phyloP scores from a whole-genome alignment of 495 filamentous ascomycete genomes.

The Penicillium paradoxum region DNA sequence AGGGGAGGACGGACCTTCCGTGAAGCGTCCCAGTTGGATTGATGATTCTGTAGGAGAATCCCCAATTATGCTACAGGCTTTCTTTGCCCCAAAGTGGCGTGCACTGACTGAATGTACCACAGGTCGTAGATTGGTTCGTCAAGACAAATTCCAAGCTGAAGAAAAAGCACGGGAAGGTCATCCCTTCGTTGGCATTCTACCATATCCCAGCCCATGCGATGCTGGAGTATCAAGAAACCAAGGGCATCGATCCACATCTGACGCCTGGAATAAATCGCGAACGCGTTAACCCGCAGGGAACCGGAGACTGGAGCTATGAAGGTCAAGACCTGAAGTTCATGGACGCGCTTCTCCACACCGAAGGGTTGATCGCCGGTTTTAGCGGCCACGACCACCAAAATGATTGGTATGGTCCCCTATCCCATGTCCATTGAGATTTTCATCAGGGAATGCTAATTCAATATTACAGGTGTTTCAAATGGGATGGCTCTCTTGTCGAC shows the following conservation, averaged over 20 bases:
- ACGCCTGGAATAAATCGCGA: constrained; percentile 68
- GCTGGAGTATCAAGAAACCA: constrained; percentile 45
- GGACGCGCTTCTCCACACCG: constrained; percentile 51
- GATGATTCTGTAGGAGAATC: constrained; percentile 20
- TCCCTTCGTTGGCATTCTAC: constrained; percentile 67
- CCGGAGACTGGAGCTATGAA: constrained; percentile 23
- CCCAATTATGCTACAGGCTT: neutral
- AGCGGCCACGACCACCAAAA: constrained; percentile 69
- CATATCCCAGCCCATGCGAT: constrained; percentile 65
- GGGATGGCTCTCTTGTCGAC: constrained; percentile 26
- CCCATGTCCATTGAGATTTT: neutral
- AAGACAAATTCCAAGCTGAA: constrained; percentile 41
- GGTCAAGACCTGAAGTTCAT: constrained; percentile 62
- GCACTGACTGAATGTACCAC: neutral
- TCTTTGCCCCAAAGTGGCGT: too few relatives aligned
- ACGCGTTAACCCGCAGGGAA: constrained; percentile 22
- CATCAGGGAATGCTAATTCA: neutral
- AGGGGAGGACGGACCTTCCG: constrained; percentile 26
- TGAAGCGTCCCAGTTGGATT: constrained; percentile 35
- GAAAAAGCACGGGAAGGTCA: constrained; percentile 30
- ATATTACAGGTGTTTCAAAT: constrained; percentile 33
- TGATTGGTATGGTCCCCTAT: constrained; percentile 47
- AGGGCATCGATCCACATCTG: constrained; percentile 25
- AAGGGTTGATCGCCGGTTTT: constrained; percentile 58
- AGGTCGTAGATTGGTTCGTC: constrained; percentile 59